Conservation (phyloP, 176 grass and related monocot species). For the Cenchrus purpureus region DNA sequence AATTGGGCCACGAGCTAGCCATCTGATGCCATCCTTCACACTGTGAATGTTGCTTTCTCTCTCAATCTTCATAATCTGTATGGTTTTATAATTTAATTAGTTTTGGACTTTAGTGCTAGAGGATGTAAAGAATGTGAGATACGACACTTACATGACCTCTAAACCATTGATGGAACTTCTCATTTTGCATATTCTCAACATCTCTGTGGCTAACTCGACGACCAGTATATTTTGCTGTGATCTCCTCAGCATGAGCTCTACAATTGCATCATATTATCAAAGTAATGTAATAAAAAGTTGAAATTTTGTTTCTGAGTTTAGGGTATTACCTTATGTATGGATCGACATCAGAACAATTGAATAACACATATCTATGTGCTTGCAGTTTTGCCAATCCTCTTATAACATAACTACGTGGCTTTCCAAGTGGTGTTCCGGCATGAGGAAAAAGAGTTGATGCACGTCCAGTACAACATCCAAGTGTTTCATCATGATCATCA, state of each 20-base stretch:
- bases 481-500: not conserved
- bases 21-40: no score
- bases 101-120: no score
- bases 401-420: not conserved
- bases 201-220: not conserved
- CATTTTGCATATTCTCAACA: not conserved
- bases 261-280: not conserved
- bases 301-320: not conserved
- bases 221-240: not conserved
- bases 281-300: not conserved
- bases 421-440: constrained; percentile 6
- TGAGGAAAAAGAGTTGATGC: constrained; percentile 4
- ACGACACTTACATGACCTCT: constrained; percentile 17
- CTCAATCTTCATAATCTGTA: no score
- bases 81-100: no score
- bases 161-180: constrained; percentile 32
- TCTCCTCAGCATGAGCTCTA: constrained; percentile 20
- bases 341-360: constrained; percentile 24
- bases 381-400: constrained; percentile 24
- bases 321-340: constrained; percentile 29
- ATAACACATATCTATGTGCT: constrained; percentile 33
- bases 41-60: no score
- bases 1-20: no score
- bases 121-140: not conserved
- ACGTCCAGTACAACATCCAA: not conserved